Percentiles rank a stretch among this genome's conserved stretches.
These are phyloP conservation scores for Hygrocybe punicea DNA, from an alignment of 768 basidiomycete species.

Conservation along the genomic window DNA sequence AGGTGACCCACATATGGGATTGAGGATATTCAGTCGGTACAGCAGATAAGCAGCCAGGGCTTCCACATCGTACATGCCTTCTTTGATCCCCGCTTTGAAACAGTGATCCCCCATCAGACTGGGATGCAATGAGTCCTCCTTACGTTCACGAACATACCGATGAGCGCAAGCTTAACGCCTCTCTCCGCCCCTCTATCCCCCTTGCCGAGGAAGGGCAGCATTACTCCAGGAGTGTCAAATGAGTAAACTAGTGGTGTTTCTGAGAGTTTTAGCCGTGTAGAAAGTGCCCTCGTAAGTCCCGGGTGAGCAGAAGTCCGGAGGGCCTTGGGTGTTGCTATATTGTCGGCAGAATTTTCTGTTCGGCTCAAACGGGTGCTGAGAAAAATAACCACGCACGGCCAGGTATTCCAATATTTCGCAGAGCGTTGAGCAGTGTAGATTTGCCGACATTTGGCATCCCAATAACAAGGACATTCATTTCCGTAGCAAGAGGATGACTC, in stretches of 20 bases:
- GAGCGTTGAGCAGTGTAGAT: constrained; percentile 87
- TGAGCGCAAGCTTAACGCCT: constrained; percentile 88
- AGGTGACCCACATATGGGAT: constrained; percentile 58
- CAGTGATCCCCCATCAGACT: background rate
- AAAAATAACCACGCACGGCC: constrained; percentile 60
- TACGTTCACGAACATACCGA: constrained; percentile 57
- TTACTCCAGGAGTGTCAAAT: constrained; percentile 94
- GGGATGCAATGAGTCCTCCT: constrained; percentile 11
- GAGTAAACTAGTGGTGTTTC: constrained; percentile 84
- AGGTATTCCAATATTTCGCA: constrained; percentile 80
- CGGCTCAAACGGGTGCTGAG: background rate
- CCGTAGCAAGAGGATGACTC: constrained; percentile 63
- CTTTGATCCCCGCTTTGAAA: constrained; percentile 83
- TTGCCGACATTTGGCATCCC: constrained; percentile 99
- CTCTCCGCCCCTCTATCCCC: constrained; percentile 85
- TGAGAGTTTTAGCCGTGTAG: constrained; percentile 83
- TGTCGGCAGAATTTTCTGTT: constrained; percentile 3
- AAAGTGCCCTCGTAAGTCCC: constrained; percentile 84
- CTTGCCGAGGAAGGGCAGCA: constrained; percentile 90
- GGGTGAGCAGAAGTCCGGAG: constrained; percentile 86
- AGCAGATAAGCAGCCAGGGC: constrained; percentile 82
- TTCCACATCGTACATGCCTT: constrained; percentile 84
- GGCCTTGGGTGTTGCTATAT: constrained; percentile 76
- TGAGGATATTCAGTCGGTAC: constrained; percentile 76
- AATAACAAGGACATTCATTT: constrained; percentile 86